Percentiles rank a stretch among this genome's conserved stretches.
Conservation (phyloP, 2,329 filamentous ascomycete species). For the Sporothrix humicola region DNA sequence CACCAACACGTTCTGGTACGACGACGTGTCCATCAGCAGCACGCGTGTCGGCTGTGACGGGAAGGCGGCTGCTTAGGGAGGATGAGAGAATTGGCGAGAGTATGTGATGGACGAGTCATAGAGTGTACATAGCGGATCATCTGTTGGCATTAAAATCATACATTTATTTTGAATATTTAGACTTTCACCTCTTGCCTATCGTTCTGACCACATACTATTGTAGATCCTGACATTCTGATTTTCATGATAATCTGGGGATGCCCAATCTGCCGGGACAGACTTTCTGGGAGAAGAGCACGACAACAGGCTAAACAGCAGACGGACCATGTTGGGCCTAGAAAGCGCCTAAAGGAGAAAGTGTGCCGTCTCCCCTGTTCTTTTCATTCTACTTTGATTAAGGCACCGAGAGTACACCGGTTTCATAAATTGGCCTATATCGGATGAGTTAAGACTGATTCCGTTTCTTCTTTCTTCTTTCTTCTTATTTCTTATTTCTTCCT, state of each 20-base stretch:
- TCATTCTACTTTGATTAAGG: background rate
- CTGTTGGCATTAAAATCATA: background rate
- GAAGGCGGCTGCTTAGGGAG: background rate
- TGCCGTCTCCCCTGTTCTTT: background rate
- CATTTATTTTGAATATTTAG: too few species aligned
- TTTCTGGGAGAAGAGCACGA: background rate
- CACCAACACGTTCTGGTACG: slow-evolving; percentile 67
- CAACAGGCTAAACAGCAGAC: background rate
- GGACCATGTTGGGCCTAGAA: background rate
- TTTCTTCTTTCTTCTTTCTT: background rate
- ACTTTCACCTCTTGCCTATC: too few species aligned
- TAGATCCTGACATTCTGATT: background rate
- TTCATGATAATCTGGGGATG: background rate
- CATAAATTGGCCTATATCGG: background rate
- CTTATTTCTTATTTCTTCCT: too few species aligned
- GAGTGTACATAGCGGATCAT: background rate
- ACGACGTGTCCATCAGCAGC: slow-evolving; percentile 59
- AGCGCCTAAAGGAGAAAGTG: background rate
- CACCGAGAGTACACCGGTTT: background rate
- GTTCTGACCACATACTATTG: too few species aligned
- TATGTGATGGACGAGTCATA: too few species aligned
- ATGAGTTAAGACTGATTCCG: background rate
- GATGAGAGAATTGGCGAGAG: too few species aligned
- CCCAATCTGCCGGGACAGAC: background rate
- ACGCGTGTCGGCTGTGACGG: slow-evolving; percentile 55